Conservation (phyloP, 2,329 filamentous ascomycete genomes). For the Nothophaeocryptopus gaeumannii region DNA sequence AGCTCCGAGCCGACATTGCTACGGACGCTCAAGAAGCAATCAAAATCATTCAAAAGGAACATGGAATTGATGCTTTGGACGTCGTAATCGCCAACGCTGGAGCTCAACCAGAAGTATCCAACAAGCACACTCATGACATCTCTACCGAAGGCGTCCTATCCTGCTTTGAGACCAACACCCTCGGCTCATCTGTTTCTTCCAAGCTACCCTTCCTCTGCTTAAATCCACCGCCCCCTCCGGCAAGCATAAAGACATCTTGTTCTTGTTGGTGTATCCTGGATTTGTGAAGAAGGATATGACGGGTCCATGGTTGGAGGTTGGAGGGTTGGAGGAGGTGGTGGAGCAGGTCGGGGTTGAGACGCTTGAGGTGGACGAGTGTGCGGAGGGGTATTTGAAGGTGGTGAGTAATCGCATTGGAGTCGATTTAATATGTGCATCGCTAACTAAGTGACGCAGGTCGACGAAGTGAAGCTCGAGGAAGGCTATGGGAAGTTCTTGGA, state of each 20-base stretch:
- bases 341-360: neutral
- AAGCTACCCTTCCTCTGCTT: conserved; percentile 1
- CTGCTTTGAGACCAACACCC: conserved; percentile 5
- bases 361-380: neutral
- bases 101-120: neutral
- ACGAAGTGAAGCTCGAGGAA: neutral
- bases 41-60: neutral
- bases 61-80: conserved; percentile 1
- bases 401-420: neutral
- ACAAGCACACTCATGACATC: too few relatives aligned
- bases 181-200: conserved; percentile 3
- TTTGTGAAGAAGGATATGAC: conserved; percentile 4
- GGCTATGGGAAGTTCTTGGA: conserved; percentile 1
- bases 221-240: neutral
- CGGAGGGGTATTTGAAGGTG: neutral
- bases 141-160: too few relatives aligned
- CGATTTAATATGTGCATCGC: too few relatives aligned
- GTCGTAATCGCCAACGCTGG: conserved; percentile 11
- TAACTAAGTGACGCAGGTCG: neutral
- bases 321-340: too few relatives aligned
- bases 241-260: neutral
- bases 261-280: neutral
- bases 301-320: neutral
- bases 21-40: neutral
- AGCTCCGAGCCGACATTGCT: neutral